Evolutionary conservation across 805 yeast species (phyloP), one percentile per base, ranked within the genome.

Genomic region (Starmerella apicola): DNA sequence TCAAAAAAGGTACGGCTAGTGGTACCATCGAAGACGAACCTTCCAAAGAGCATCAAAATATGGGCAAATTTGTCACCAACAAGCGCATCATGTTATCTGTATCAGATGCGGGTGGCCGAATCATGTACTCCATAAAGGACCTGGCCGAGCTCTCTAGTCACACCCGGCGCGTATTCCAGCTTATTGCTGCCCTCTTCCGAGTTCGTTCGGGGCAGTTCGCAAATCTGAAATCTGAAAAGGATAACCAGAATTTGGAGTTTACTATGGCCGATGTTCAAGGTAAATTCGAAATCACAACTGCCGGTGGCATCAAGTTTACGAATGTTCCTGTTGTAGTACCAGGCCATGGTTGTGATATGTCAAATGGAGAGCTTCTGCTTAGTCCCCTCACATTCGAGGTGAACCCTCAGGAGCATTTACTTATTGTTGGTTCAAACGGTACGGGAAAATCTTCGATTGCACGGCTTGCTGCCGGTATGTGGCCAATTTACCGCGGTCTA

Each of bases 61-160:
- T 86, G 83, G 78, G 83, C 52, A 84, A 81, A 50, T 86, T 85
- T 51, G 78, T 86, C 52, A 85, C 83, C 39, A 86, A 86, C 65
- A 86, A 86, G 63, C 71, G 97, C 54, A 68, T 86, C 48, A 78
- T 86, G 81, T 69, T 86, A 49, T 79, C 91, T 3, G 68, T 86
- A 56, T 94, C 95, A 4, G 97, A 86, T 62, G 95, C 97, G 0
- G 96, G 96, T 4, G 80, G 93, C 12, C 69, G 95, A 50, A 70
- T 86, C 62, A 85, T 86, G 95, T 84, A 83, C 59, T 84, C 96
- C 2, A 81, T 85, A 50, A 86, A 86, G 58, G 95, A 85, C 59
- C 71, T 86, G 18, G 80, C 91, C n/a, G 86, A 78, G 57, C 68
- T 86, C 39, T 81, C 94, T 1, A 95, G 96, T 10, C 80, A 81